Percentiles rank a stretch among this genome's conserved stretches.
Evolutionary conservation across 2,329 filamentous ascomycete genomes (phyloP).

Genomic region (Alternaria metachromatica): DNA sequence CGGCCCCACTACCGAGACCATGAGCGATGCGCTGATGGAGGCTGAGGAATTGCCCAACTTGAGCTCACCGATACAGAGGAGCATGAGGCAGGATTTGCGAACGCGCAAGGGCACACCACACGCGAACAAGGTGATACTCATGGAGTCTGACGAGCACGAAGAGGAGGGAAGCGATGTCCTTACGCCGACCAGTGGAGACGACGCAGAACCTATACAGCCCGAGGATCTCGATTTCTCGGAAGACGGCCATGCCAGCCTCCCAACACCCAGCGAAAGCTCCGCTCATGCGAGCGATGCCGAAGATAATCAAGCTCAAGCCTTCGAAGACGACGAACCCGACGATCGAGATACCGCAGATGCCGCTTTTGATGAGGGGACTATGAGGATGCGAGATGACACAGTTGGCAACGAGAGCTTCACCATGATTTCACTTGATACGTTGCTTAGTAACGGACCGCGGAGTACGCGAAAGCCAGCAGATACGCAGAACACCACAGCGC

Average conservation of each 20-base stretch:
- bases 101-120: slow-evolving; percentile 39
- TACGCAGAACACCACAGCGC: slow-evolving; percentile 3
- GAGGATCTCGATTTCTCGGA: not conserved
- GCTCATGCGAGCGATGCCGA: slow-evolving; percentile 2
- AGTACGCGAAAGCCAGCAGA: slow-evolving; percentile 29
- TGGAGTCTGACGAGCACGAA: slow-evolving; percentile 31
- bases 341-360: too few species aligned
- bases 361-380: slow-evolving; percentile 41
- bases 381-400: slow-evolving; percentile 50
- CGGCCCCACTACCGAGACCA: slow-evolving; percentile 13
- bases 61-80: slow-evolving; percentile 19
- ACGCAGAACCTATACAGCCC: slow-evolving; percentile 6
- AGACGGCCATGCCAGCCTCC: not conserved
- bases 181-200: slow-evolving; percentile 35
- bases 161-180: slow-evolving; percentile 29
- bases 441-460: slow-evolving; percentile 44
- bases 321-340: slow-evolving; percentile 25
- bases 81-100: slow-evolving; percentile 24
- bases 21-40: slow-evolving; percentile 10
- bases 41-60: slow-evolving; percentile 13
- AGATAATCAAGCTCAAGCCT: not conserved
- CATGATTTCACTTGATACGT: slow-evolving; percentile 58
- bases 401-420: slow-evolving; percentile 60
- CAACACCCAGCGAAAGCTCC: slow-evolving; percentile 10
- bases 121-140: slow-evolving; percentile 21